Conservation (phyloP, 306 rosid genomes). For the Cotoneaster glaucophyllus region DNA sequence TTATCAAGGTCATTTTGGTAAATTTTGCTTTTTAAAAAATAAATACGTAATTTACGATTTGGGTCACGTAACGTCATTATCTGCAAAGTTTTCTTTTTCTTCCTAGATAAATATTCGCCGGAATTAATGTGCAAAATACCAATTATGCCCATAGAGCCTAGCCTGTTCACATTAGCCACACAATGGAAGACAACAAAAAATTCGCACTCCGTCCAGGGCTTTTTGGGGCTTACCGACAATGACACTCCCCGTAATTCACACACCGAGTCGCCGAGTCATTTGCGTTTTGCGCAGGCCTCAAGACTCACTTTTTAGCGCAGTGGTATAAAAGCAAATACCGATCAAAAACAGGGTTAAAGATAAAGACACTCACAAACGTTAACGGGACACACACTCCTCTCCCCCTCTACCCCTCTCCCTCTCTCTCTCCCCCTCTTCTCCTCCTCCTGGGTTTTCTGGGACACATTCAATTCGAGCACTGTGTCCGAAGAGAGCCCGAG, state of each 20-base stretch:
- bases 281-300: neutral
- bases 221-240: neutral
- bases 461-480: neutral
- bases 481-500: neutral
- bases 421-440: neutral
- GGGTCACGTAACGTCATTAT: fast-evolving
- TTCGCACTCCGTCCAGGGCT: neutral
- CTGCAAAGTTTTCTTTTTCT: fast-evolving
- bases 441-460: neutral
- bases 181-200: neutral
- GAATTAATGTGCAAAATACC: neutral
- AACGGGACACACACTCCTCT: neutral
- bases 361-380: neutral
- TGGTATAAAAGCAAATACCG: neutral
- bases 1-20: neutral
- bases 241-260: neutral
- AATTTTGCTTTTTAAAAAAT: neutral
- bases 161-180: neutral
- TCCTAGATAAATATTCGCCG: neutral
- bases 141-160: neutral
- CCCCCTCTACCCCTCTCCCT: too few species aligned
- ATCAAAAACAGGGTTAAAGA: neutral
- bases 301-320: neutral
- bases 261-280: neutral
- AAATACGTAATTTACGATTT: too few species aligned